Conservation (phyloP, 2,329 filamentous ascomycete species). For the Phialophora tarda region DNA sequence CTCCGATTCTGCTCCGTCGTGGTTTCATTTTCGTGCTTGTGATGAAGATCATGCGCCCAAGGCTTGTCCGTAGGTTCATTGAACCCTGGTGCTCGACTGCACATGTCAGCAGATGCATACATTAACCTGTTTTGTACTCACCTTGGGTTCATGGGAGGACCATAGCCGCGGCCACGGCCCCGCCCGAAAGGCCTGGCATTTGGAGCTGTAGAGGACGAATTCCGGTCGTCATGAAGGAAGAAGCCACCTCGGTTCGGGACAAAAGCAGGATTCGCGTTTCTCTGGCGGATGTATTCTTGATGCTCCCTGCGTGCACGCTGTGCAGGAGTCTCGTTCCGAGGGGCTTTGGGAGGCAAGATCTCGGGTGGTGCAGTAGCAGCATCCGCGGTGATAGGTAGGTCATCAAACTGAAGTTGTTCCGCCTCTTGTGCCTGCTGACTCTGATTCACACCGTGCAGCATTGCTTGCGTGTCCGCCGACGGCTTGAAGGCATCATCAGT, state of each 20-base stretch:
- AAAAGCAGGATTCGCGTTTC: constrained; percentile 88
- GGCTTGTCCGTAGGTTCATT: constrained; percentile 37
- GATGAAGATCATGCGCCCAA: constrained; percentile 96
- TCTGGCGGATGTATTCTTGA: constrained; percentile 85
- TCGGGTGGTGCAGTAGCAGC: not conserved
- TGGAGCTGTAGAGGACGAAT: constrained; percentile 44
- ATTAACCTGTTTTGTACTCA: constrained; percentile 14
- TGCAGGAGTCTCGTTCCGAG: constrained; percentile 62
- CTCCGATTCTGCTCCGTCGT: constrained; percentile 44
- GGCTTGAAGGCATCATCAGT: constrained; percentile 19
- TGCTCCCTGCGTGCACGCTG: constrained; percentile 82
- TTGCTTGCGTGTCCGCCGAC: constrained; percentile 62
- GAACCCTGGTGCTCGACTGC: constrained; percentile 35
- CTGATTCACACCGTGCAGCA: constrained; percentile 64
- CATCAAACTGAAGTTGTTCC: constrained; percentile 60
- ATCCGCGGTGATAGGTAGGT: constrained; percentile 39
- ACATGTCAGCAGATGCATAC: constrained; percentile 15
- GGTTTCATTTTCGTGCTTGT: constrained; percentile 52
- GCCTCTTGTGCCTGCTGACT: constrained; percentile 49
- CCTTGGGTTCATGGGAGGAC: constrained; percentile 44
- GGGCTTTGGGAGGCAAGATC: constrained; percentile 42
- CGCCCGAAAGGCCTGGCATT: constrained; percentile 71
- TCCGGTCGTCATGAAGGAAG: constrained; percentile 94
- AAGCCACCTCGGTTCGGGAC: constrained; percentile 93
- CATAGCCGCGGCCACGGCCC: constrained; percentile 66